These are phyloP conservation scores for Neonectria coccinea DNA, from an alignment of 2,329 filamentous ascomycete genomes.

Conservation along the genomic window DNA sequence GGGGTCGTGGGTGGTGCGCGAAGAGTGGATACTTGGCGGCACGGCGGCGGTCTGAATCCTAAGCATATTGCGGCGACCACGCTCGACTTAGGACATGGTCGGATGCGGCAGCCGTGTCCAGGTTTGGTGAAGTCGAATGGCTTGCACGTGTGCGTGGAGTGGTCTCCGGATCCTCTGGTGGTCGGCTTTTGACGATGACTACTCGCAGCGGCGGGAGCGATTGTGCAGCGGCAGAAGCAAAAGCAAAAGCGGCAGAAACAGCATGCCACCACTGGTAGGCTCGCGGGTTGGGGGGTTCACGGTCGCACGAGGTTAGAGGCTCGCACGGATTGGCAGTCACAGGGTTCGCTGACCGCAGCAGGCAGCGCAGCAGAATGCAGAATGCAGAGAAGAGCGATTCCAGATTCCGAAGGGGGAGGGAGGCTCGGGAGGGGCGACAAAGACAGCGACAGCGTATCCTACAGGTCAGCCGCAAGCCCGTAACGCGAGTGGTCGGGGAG, in stretches of 20 bases:
- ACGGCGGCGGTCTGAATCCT: constrained; percentile 48
- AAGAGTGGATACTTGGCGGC: constrained; percentile 49
- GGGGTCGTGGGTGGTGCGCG: constrained; percentile 47
- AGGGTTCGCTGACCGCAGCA: constrained; percentile 10
- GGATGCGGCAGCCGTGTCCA: constrained; percentile 47
- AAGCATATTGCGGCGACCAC: constrained; percentile 48
- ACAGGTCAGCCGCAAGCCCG: constrained; percentile 27
- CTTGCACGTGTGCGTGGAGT: constrained; percentile 9
- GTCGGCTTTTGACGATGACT: constrained; percentile 31
- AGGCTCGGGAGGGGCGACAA: constrained; percentile 18
- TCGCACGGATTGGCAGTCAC: constrained; percentile 26
- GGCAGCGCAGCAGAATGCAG: constrained; percentile 20
- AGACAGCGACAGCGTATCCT: constrained; percentile 12
- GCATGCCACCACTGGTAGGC: constrained; percentile 37
- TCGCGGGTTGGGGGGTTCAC: constrained; percentile 35
- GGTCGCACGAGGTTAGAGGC: constrained; percentile 22
- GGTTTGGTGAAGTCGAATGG: constrained; percentile 41
- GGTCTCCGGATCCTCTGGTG: constrained; percentile 7
- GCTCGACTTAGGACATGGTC: constrained; percentile 52
- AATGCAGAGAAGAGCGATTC: constrained; percentile 16
- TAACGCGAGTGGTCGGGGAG: constrained; percentile 25
- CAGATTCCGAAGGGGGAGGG: constrained; percentile 18
- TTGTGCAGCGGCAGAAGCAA: constrained; percentile 17
- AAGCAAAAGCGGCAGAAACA: constrained; percentile 14
- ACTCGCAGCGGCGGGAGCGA: constrained; percentile 32